These are phyloP conservation scores for Lichtheimia ornata DNA, from an alignment of 371 early-diverging fungal species.

Conservation along the genomic window DNA sequence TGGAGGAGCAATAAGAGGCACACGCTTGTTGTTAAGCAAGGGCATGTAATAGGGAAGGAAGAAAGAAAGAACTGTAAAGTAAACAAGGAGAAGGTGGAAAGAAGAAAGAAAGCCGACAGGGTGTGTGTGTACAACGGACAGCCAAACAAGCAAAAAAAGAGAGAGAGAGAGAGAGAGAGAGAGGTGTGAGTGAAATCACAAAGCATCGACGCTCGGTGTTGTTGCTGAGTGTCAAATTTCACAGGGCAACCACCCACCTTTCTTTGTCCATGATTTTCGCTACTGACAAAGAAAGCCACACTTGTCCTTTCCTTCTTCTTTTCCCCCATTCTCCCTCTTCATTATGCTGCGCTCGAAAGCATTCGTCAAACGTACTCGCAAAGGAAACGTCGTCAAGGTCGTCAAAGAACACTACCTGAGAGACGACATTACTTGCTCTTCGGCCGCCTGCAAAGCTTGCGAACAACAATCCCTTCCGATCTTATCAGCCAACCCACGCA, in stretches of 20 bases:
- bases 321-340: not conserved
- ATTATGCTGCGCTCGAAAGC: slow-evolving; percentile 62
- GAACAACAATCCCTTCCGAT: slow-evolving; percentile 39
- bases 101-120: slow-evolving; percentile 1
- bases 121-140: slow-evolving; percentile 1
- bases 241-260: not conserved
- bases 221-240: not conserved
- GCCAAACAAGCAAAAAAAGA: not conserved
- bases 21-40: slow-evolving; percentile 39
- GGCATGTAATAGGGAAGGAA: slow-evolving; percentile 27
- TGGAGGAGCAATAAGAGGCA: slow-evolving; percentile 31
- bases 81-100: not conserved
- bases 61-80: not conserved
- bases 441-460: slow-evolving; percentile 63
- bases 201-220: slow-evolving; percentile 1
- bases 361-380: slow-evolving; percentile 78
- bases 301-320: not conserved
- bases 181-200: not conserved
- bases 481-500: slow-evolving; percentile 47
- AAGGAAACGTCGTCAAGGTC: slow-evolving; percentile 91
- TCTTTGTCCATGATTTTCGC: not conserved
- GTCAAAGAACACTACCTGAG: slow-evolving; percentile 95
- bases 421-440: slow-evolving; percentile 91
- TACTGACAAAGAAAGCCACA: not conserved
- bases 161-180: not conserved